phyloP scores from a whole-genome alignment of 2,329 filamentous ascomycete species.

The Cordyceps fumosorosea region DNA sequence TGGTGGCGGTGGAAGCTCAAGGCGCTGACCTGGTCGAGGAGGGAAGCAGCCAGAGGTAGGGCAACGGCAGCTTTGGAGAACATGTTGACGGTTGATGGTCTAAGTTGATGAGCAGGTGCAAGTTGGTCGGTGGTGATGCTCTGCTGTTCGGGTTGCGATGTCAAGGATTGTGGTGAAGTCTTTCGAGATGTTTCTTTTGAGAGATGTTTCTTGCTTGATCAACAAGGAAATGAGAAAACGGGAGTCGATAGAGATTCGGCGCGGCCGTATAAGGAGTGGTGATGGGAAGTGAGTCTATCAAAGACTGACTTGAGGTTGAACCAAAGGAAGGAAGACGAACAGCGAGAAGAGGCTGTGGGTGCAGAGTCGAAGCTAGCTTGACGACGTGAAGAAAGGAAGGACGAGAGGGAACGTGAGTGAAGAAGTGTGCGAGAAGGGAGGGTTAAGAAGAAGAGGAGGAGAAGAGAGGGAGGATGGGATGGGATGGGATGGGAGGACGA shows the following conservation, averaged over 20 bases:
- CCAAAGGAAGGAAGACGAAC: slow-evolving; percentile 20
- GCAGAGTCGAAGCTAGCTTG: slow-evolving; percentile 23
- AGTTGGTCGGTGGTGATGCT: background rate
- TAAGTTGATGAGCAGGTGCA: slow-evolving; percentile 2
- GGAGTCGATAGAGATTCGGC: slow-evolving; percentile 13
- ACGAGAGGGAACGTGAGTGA: slow-evolving; percentile 19
- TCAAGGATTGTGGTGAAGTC: slow-evolving; percentile 5
- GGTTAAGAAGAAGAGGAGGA: slow-evolving; percentile 6
- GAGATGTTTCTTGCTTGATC: background rate
- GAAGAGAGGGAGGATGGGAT: background rate
- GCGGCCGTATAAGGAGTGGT: slow-evolving; percentile 31
- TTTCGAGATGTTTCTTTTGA: background rate
- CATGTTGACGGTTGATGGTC: slow-evolving; percentile 29
- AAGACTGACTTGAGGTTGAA: slow-evolving; percentile 34
- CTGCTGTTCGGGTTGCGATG: slow-evolving; percentile 1
- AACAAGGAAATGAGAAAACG: background rate
- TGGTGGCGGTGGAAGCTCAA: slow-evolving; percentile 36
- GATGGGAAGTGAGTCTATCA: slow-evolving; percentile 39
- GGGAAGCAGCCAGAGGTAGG: slow-evolving; percentile 34
- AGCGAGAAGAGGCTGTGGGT: slow-evolving; percentile 26
- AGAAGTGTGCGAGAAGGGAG: slow-evolving; percentile 17
- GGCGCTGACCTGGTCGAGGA: slow-evolving; percentile 38
- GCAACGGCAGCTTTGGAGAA: slow-evolving; percentile 34
- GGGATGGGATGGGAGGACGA: background rate
- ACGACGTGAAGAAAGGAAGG: slow-evolving; percentile 14